These are phyloP conservation scores for Rubroshorea leprosula DNA, from an alignment of 345 rosid species.

Conservation along the genomic window DNA sequence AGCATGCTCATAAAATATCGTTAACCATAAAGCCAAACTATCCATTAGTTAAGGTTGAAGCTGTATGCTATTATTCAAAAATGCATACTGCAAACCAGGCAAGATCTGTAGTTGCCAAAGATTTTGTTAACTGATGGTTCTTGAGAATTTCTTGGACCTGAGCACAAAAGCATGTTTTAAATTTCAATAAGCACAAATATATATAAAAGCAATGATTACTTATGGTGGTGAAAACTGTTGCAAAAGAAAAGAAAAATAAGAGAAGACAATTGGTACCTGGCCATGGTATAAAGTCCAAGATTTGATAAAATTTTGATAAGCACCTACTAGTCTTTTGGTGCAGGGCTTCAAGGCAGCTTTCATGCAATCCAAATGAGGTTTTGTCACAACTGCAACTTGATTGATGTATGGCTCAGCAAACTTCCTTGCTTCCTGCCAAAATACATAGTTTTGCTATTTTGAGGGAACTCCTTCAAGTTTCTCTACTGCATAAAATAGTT, in stretches of 20 bases:
- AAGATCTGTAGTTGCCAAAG: slow-evolving; percentile 37
- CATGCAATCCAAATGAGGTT: slow-evolving; percentile 29
- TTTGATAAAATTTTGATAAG: slow-evolving; percentile 21
- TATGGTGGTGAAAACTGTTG: not conserved
- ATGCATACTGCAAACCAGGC: slow-evolving; percentile 45
- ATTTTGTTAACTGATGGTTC: slow-evolving; percentile 33
- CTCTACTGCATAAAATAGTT: not conserved
- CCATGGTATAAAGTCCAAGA: slow-evolving; percentile 26
- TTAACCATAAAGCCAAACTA: not conserved
- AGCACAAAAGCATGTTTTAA: not conserved
- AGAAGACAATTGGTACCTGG: slow-evolving; percentile 22
- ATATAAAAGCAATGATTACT: not conserved
- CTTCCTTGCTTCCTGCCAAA: slow-evolving; percentile 28
- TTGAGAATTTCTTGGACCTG: slow-evolving; percentile 41
- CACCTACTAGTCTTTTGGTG: slow-evolving; percentile 17
- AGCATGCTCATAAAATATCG: not conserved
- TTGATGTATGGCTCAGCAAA: slow-evolving; percentile 29
- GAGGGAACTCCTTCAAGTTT: not conserved
- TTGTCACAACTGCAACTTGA: slow-evolving; percentile 23
- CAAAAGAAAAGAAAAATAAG: not conserved
- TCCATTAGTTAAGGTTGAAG: not conserved
- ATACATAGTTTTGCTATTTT: slow-evolving; percentile 1
- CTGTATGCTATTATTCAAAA: not conserved
- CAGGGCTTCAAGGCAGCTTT: slow-evolving; percentile 33
- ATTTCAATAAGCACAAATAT: not conserved